These are phyloP conservation scores for Saccharomycopsis capsularis DNA, from an alignment of 805 yeast genomes.

Conservation along the genomic window DNA sequence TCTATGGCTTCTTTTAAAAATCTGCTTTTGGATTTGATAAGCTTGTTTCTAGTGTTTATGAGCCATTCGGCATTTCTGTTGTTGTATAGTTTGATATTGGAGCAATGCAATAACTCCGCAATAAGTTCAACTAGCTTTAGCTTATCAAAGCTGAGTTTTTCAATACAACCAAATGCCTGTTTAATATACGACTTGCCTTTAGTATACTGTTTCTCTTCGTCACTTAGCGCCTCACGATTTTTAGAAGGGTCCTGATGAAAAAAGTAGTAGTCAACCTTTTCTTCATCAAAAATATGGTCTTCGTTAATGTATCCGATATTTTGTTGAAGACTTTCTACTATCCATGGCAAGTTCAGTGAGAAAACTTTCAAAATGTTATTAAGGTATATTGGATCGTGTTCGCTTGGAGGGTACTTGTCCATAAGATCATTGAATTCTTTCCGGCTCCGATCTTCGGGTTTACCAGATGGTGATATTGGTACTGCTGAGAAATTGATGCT, in stretches of 20 bases:
- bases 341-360: constrained; percentile 56
- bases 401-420: constrained; percentile 89
- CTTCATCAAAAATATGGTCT: constrained; percentile 7
- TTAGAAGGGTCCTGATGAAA: constrained; percentile 12
- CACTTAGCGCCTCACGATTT: background rate
- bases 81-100: constrained; percentile 91
- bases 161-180: constrained; percentile 20
- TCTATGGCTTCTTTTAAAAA: constrained; percentile 17
- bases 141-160: constrained; percentile 69
- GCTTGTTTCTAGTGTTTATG: constrained; percentile 58
- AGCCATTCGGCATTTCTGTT: constrained; percentile 65
- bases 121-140: constrained; percentile 86
- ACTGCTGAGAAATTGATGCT: background rate
- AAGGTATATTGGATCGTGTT: constrained; percentile 86
- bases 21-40: constrained; percentile 25
- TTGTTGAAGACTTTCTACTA: constrained; percentile 46
- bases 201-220: background rate
- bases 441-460: constrained; percentile 21
- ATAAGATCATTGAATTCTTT: constrained; percentile 28
- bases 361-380: constrained; percentile 79
- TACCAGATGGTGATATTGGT: background rate
- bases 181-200: constrained; percentile 9
- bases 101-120: constrained; percentile 92
- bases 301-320: constrained; percentile 11
- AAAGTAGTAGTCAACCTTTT: constrained; percentile 7